Conservation (phyloP, 2,329 filamentous ascomycete genomes). For the Aureobasidium sp. region DNA sequence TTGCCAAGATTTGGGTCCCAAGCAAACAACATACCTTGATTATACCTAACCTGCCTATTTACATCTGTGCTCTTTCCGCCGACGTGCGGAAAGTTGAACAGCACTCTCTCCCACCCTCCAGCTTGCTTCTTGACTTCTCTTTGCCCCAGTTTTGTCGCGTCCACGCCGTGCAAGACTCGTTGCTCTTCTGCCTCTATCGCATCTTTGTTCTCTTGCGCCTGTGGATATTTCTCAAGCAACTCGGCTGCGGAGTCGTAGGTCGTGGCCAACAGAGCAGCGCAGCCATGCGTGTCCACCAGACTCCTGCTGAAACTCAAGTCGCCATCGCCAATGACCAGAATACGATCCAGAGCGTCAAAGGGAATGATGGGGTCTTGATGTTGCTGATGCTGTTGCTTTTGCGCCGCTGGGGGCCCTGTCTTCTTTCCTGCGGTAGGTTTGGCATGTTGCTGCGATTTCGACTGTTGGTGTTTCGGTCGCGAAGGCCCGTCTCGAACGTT, state of each 20-base stretch:
- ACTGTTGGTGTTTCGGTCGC: background rate
- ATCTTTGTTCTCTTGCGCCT: conserved; percentile 54
- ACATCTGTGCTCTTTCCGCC: conserved; percentile 89
- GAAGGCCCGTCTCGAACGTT: background rate
- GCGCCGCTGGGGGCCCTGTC: background rate
- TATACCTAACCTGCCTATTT: conserved; percentile 86
- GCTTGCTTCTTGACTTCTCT: conserved; percentile 38
- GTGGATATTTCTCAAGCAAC: conserved; percentile 61
- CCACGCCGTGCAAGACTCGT: conserved; percentile 54
- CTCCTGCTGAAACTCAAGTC: conserved; percentile 72
- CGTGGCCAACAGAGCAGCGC: conserved; percentile 61
- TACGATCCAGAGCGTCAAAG: conserved; percentile 58
- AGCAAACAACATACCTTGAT: conserved; percentile 49
- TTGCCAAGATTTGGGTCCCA: background rate
- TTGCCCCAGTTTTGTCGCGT: conserved; percentile 55
- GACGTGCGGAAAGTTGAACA: conserved; percentile 97
- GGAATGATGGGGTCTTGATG: conserved; percentile 51
- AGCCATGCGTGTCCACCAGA: conserved; percentile 59
- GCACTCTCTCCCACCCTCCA: conserved; percentile 62
- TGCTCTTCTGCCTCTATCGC: conserved; percentile 43
- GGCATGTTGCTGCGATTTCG: background rate
- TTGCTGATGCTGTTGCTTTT: conserved; percentile 8
- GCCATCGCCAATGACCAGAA: conserved; percentile 70
- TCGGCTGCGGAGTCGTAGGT: conserved; percentile 55
- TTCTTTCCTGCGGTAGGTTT: background rate